A percentile compares a stretch with the other conserved stretches of the same genome.
Conservation (phyloP, 768 basidiomycete genomes). For the Boletus eberwhitei region DNA sequence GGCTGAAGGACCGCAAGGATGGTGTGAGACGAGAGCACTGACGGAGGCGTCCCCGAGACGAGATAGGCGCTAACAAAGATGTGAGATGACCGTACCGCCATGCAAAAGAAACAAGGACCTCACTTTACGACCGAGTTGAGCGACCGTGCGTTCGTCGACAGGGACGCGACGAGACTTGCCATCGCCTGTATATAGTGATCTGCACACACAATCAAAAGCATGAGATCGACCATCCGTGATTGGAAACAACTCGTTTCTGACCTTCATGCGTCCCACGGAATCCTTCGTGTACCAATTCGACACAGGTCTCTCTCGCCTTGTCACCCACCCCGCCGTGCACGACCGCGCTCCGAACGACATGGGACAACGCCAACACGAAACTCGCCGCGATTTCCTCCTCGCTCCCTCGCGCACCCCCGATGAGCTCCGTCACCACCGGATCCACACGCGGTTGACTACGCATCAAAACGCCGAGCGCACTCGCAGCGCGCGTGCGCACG, state of each 20-base stretch:
- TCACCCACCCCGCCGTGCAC: slow-evolving; percentile 68
- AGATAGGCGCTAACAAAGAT: slow-evolving; percentile 51
- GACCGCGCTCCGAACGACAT: slow-evolving; percentile 64
- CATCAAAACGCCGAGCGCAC: slow-evolving; percentile 89
- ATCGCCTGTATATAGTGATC: slow-evolving; percentile 69
- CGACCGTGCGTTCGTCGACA: slow-evolving; percentile 58
- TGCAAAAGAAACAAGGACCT: slow-evolving; percentile 24
- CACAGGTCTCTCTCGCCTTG: slow-evolving; percentile 64
- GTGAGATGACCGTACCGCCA: background rate
- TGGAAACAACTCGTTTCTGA: slow-evolving; percentile 17
- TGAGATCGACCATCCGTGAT: background rate
- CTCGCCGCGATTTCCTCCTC: slow-evolving; percentile 72
- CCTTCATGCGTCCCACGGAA: slow-evolving; percentile 74
- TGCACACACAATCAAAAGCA: slow-evolving; percentile 21
- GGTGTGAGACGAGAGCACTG: slow-evolving; percentile 56
- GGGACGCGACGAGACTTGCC: slow-evolving; percentile 57
- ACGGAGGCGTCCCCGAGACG: slow-evolving; percentile 63
- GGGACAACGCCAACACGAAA: slow-evolving; percentile 70
- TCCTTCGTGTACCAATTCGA: slow-evolving; percentile 74
- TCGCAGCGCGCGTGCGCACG: slow-evolving; percentile 78
- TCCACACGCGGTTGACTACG: slow-evolving; percentile 86
- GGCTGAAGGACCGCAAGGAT: slow-evolving; percentile 55
- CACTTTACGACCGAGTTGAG: slow-evolving; percentile 69
- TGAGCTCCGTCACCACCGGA: slow-evolving; percentile 88
- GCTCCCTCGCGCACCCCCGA: slow-evolving; percentile 57